Conservation (phyloP, 2,329 filamentous ascomycete genomes). For the Aschersonia sp. region DNA sequence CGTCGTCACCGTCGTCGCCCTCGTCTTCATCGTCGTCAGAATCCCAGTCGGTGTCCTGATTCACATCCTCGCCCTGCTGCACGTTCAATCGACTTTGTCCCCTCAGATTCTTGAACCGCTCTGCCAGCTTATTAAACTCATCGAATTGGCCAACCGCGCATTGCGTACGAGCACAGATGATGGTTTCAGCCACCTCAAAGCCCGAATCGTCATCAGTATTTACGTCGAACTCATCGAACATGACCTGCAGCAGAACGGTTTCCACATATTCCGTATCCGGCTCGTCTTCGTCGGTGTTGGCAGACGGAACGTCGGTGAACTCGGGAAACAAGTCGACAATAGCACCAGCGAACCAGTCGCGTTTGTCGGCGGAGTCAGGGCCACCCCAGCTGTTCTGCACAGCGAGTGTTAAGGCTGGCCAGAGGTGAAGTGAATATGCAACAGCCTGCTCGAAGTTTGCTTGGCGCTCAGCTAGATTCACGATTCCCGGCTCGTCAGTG, state of each 20-base stretch:
- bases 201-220: slow-evolving; percentile 82
- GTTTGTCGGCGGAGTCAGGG: slow-evolving; percentile 68
- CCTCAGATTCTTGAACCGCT: slow-evolving; percentile 46
- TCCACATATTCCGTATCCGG: slow-evolving; percentile 70
- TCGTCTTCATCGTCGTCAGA: slow-evolving; percentile 45
- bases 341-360: slow-evolving; percentile 89
- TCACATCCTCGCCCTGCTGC: slow-evolving; percentile 38
- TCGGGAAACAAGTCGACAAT: slow-evolving; percentile 69
- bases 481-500: neutral
- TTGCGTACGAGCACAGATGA: slow-evolving; percentile 53
- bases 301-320: slow-evolving; percentile 30
- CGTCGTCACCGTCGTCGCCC: slow-evolving; percentile 47
- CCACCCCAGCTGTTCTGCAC: slow-evolving; percentile 84
- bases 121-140: slow-evolving; percentile 49
- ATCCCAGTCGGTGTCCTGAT: slow-evolving; percentile 48
- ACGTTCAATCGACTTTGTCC: slow-evolving; percentile 37
- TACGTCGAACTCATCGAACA: slow-evolving; percentile 92
- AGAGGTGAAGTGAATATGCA: slow-evolving; percentile 71
- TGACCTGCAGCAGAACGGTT: slow-evolving; percentile 71
- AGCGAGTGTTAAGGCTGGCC: slow-evolving; percentile 77
- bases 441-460: slow-evolving; percentile 73
- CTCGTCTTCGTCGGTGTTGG: slow-evolving; percentile 22
- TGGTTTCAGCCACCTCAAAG: slow-evolving; percentile 55
- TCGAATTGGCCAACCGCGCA: slow-evolving; percentile 50
- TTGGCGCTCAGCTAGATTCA: slow-evolving; percentile 35